These are phyloP conservation scores for Microcyclospora pomicola DNA, from an alignment of 2,329 filamentous ascomycete genomes.

Conservation along the genomic window DNA sequence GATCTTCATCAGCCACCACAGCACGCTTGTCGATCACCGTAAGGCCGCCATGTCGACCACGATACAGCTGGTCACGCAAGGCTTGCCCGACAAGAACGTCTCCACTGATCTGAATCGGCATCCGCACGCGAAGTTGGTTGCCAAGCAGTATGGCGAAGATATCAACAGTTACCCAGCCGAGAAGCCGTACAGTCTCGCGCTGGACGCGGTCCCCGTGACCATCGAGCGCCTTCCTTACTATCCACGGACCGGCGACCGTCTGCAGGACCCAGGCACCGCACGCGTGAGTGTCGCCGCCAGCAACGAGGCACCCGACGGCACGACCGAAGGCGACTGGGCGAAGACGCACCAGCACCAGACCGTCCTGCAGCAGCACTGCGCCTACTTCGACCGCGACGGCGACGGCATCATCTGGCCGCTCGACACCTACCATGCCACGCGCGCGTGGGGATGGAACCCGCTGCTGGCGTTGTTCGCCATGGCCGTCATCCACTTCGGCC, in stretches of 20 bases:
- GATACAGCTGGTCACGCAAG: too few relatives aligned
- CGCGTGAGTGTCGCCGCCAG: conserved; percentile 30
- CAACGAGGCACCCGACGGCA: conserved; percentile 28
- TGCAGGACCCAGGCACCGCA: conserved; percentile 24
- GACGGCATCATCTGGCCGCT: conserved; percentile 41
- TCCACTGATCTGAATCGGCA: too few relatives aligned
- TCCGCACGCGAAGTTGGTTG: background rate
- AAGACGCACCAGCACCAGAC: conserved; percentile 27
- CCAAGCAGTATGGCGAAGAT: conserved; percentile 3
- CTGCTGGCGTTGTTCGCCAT: conserved; percentile 31
- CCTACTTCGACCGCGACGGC: conserved; percentile 38
- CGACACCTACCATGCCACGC: conserved; percentile 38
- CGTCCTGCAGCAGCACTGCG: conserved; percentile 40
- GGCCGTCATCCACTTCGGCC: conserved; percentile 35
- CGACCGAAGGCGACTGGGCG: conserved; percentile 26
- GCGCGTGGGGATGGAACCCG: conserved; percentile 32
- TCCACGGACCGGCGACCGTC: conserved; percentile 8
- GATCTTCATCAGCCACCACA: too few relatives aligned
- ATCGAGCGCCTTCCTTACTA: conserved; percentile 14
- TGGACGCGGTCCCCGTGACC: conserved; percentile 11
- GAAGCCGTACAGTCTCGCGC: conserved; percentile 8
- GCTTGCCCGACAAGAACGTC: too few relatives aligned
- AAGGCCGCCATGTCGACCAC: too few relatives aligned
- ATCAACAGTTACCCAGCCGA: conserved; percentile 4
- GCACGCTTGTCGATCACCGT: too few relatives aligned